Percentiles rank a stretch among this genome's conserved stretches.
Evolutionary conservation across 768 basidiomycete genomes (phyloP).

Genomic region (Coprinellus aureogranulatus): DNA sequence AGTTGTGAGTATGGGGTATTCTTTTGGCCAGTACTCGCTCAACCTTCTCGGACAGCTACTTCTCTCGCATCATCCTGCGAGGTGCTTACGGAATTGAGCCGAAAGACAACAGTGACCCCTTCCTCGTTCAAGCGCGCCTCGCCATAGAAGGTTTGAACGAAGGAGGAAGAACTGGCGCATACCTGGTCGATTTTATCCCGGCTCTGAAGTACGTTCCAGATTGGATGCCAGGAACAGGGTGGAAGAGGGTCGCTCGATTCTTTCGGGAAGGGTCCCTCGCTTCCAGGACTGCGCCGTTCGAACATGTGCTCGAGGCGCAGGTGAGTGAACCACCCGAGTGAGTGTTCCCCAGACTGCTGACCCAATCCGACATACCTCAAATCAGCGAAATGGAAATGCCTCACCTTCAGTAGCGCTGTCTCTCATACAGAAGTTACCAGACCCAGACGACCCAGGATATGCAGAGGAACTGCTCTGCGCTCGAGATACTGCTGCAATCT

Average conservation of each 20-base stretch:
- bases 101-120: background rate
- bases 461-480: background rate
- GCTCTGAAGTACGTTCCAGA: conserved; percentile 42
- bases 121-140: conserved; percentile 11
- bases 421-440: background rate
- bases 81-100: conserved; percentile 6
- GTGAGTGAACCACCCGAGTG: conserved; percentile 20
- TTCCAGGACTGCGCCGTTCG: conserved; percentile 38
- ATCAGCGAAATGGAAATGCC: background rate
- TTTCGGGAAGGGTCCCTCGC: conserved; percentile 18
- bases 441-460: background rate
- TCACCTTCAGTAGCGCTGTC: background rate
- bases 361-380: background rate
- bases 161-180: conserved; percentile 7
- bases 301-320: conserved; percentile 28
- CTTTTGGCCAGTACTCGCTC: too few relatives aligned
- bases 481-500: background rate
- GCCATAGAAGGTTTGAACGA: background rate
- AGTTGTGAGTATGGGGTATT: background rate
- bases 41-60: background rate
- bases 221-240: conserved; percentile 49
- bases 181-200: conserved; percentile 15
- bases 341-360: too few relatives aligned
- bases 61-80: conserved; percentile 5
- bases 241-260: conserved; percentile 39